Conservation (phyloP, 805 yeast species). For the Schizosaccharomyces japonicus region DNA sequence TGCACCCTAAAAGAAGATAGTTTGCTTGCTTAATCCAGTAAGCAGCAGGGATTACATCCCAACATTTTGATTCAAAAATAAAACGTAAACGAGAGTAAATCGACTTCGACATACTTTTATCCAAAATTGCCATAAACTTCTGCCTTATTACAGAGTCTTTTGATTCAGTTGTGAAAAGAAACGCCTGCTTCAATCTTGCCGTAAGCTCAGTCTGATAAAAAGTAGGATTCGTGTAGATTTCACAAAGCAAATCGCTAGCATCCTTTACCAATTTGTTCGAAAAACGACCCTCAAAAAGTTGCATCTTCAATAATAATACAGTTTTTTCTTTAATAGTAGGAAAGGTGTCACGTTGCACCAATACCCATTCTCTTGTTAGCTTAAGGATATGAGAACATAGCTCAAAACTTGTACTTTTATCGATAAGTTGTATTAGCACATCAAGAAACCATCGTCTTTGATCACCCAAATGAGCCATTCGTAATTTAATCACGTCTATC, state of each 20-base stretch:
- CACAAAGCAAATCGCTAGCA: constrained; percentile 67
- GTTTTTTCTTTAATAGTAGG: constrained; percentile 94
- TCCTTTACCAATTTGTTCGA: constrained; percentile 54
- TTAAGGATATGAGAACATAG: constrained; percentile 51
- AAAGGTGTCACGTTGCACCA: constrained; percentile 55
- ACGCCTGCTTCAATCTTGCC: constrained; percentile 87
- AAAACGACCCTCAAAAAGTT: constrained; percentile 64
- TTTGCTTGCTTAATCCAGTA: constrained; percentile 89
- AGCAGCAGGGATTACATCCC: constrained; percentile 86
- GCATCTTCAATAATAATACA: constrained; percentile 76
- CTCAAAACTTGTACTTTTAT: constrained; percentile 56
- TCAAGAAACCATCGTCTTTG: constrained; percentile 75
- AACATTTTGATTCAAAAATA: constrained; percentile 74
- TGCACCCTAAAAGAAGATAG: constrained; percentile 48
- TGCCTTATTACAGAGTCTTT: constrained; percentile 52
- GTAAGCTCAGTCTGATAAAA: constrained; percentile 70
- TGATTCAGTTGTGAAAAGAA: constrained; percentile 73
- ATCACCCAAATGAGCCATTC: constrained; percentile 71
- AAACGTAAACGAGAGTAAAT: constrained; percentile 60
- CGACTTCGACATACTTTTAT: constrained; percentile 54
- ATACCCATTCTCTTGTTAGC: constrained; percentile 80
- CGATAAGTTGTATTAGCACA: constrained; percentile 69
- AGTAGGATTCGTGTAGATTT: constrained; percentile 58
- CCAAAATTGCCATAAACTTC: constrained; percentile 56
- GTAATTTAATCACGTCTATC: constrained; percentile 9